Evolutionary conservation across 2,329 filamentous ascomycete genomes (phyloP), one percentile per base, ranked within the genome.

Genomic region (Macroventuria anomochaeta): DNA sequence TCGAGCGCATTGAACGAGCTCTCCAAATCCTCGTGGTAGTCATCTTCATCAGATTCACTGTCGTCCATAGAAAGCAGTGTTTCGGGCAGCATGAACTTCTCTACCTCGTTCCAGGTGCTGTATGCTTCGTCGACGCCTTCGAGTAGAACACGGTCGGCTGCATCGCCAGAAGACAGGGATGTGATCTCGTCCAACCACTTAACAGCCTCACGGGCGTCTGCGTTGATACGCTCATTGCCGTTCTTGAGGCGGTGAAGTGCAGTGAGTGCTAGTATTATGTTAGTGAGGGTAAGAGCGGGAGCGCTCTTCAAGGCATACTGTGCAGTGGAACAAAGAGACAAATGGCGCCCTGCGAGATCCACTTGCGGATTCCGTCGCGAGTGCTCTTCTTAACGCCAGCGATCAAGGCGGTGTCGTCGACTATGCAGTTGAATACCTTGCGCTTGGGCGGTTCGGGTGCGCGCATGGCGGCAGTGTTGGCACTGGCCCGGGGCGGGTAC

Each of bases 361-460:
- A 81, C 67, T 81, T 80, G 66, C 77, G 73, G 57, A 82, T 79
- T 46, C 79, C 79, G 62, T 82, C 80, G 58, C 79, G 73, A 49
- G 79, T 81, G 68, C 77, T 79, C 65, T 76, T 78, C 73, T 80
- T 81, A 41, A 80, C 78, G 53, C 80, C 79, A 33, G 78, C 78
- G 50, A 81, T 74, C 58, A 82, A 65, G 26, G 80, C 79, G 17
- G 76, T 79, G 60, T 81, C 80, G 64, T 82, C 80, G 59, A 81
- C 78, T 59, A 81, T 81, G 67, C 79, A 81, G 72, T 81, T 81
- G 76, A 82, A 81, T 52, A 81, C 64, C 71, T 80, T 81, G 61
- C 78, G 75, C 59, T 59, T 59, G 28, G 72, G 70, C 50, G 58
- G 67, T 50, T 70, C 67, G 57, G 63, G 65, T 20, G 63, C 49